Base-by-base conservation (phyloP, 768 basidiomycete species). In the Boletus vermiculosoides region DNA sequence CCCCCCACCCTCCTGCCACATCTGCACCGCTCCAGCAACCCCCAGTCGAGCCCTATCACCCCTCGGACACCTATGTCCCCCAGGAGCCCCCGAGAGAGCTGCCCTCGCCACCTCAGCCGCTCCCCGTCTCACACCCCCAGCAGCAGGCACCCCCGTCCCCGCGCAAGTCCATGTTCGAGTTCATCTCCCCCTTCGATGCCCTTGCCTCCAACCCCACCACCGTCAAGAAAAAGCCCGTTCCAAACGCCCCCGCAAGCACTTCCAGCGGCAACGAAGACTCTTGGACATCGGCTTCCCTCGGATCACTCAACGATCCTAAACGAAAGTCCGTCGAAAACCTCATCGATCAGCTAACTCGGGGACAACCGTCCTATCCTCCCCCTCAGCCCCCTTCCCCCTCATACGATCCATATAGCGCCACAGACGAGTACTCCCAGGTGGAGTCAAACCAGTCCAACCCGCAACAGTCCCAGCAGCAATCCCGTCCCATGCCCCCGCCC, bases 111-210 rank as follows among this genome's bases (percentile, higher is more conserved):
- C 61, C 68, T 0, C 68, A 66, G 42, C 46, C 64, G 0, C 28
- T 62, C 16, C 53, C 68, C 20, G 66, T 64, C 50, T 62, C 66
- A 41, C 66, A 64, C 42, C 68, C 68, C 13, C 68, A 61, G 48
- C 79, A 78, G 49, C 81, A 77, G 55, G 75, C 81, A 4, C 83
- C 87, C 0, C 82, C 89, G 31, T 86, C 87, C 41, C 81, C 86
- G 23, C 87, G 85, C 64, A 86, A 88, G 71, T 88, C 89, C 48
- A 84, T 92, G 81, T 94, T 94, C 63, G 90, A 92, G 39, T 93
- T 90, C 58, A 80, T 87, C 49, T 91, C 90, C 48, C 86, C 92
- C 2, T 92, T 93, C 63, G 91, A 94, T 63, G 90, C 88, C 25
- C 79, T 93, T 45, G 79, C 73, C n/a, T 61, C 83, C 9, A 73